A percentile compares a stretch with the other conserved stretches of the same genome.
These are phyloP conservation scores for Elsinoe necatrix DNA, from an alignment of 2,329 filamentous ascomycete species.

Conservation along the genomic window DNA sequence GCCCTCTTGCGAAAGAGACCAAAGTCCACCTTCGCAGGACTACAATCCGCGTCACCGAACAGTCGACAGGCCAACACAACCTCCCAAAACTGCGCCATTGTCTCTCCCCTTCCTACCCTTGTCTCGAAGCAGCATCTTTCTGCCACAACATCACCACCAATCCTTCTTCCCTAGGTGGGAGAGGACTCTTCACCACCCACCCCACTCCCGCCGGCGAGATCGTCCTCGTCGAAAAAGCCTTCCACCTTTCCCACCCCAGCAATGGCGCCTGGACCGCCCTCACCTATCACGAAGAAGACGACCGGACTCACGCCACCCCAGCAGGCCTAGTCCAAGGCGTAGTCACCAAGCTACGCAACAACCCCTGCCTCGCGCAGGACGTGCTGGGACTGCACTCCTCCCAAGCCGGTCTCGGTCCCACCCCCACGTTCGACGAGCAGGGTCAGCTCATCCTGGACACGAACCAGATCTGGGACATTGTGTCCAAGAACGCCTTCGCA, in stretches of 20 bases:
- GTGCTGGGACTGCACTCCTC: constrained; percentile 20
- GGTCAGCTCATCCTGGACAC: constrained; percentile 33
- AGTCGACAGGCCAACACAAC: constrained; percentile 16
- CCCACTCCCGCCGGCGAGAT: constrained; percentile 34
- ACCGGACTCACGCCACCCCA: constrained; percentile 20
- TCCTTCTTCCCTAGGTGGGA: constrained; percentile 31
- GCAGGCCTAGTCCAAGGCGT: constrained; percentile 25
- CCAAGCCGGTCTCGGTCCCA: not conserved
- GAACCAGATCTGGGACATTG: constrained; percentile 33
- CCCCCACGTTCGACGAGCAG: constrained; percentile 19
- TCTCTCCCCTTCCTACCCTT: constrained; percentile 10
- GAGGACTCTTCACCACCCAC: constrained; percentile 37
- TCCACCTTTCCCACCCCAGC: constrained; percentile 27
- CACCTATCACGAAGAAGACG: constrained; percentile 36
- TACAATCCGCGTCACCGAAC: not conserved
- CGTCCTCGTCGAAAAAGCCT: constrained; percentile 38
- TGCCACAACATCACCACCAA: constrained; percentile 28
- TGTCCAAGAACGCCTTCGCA: constrained; percentile 35
- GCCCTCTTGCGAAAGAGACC: not conserved
- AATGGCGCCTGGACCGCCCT: constrained; percentile 35
- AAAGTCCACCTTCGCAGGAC: not conserved
- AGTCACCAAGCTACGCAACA: constrained; percentile 35
- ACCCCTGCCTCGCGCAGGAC: constrained; percentile 28
- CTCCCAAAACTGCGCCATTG: constrained; percentile 10
- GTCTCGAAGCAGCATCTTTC: constrained; percentile 32